Base-by-base conservation (phyloP, 164 flowering plant genomes). In the Vitis amurensis region DNA sequence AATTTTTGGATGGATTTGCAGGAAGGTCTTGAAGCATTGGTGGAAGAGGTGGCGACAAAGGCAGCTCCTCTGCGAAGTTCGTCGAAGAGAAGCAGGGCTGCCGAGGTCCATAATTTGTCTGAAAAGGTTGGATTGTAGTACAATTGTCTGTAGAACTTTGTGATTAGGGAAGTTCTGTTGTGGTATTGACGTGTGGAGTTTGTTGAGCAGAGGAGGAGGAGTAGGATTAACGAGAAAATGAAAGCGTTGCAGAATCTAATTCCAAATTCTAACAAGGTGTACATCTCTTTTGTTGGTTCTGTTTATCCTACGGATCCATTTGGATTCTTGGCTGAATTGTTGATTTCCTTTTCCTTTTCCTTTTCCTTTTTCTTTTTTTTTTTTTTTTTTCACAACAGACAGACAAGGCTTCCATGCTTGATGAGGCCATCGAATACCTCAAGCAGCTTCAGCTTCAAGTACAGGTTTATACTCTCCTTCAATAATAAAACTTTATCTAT, bases 151-250 rank as follows among this genome's bases (percentile, higher is more conserved):
- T 59, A 17, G 44, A 37, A 37, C 44, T 37, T 37, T 37, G 44
- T 37, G 44, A 37, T 37, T 37, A 37, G 44, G 44, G 44, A 37
- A 37, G 44, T 37, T 37, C 44, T 55, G 49, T 30, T 15, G n/a
- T 48, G 50, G 3, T 47, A 50, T 31, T 68, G 50, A 58, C 10
- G 55, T 11, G 37, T 56, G 49, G 68, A 55, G n/a, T 68, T 64
- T 60, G 37, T 14, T 55, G 56, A 8, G 71, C 89, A 91, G 96
- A 91, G 97, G 74, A 82, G 97, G 75, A 88, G 98, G 60, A 88
- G 90, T 61, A 81, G 93, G 78, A 91, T 91, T 51, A 89, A 91
- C 70, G 97, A 91, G 83, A 93, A 91, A 79, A 89, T 93, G 94
- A 91, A 80, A 70, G 97, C 98, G 23, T 76, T 93, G 73, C 98